Percentiles rank a stretch among this genome's conserved stretches.
Conservation (phyloP, 2,329 filamentous ascomycete species). For the Xylaria sp. region DNA sequence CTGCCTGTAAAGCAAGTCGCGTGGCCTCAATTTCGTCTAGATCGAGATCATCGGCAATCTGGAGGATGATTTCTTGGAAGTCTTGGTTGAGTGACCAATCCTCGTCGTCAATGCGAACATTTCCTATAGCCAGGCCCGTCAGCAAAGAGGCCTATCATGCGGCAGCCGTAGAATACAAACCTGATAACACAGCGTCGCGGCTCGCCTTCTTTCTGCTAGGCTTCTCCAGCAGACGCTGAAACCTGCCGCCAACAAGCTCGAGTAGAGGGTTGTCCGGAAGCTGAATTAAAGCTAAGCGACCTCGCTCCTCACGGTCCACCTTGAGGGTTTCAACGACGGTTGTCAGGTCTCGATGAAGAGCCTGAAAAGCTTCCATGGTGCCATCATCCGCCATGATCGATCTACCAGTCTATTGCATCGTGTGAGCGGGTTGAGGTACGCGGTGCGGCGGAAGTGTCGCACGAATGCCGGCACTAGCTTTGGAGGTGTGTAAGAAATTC, state of each 20-base stretch:
- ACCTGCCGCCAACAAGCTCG: slow-evolving; percentile 71
- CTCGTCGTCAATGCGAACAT: slow-evolving; percentile 75
- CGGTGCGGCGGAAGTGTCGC: slow-evolving; percentile 29
- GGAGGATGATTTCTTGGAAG: slow-evolving; percentile 83
- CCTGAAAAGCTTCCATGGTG: slow-evolving; percentile 80
- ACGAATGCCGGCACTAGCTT: slow-evolving; percentile 19
- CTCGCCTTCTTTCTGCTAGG: slow-evolving; percentile 78
- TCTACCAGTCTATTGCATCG: slow-evolving; percentile 59
- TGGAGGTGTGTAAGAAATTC: not conserved
- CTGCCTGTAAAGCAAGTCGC: slow-evolving; percentile 76
- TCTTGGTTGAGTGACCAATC: slow-evolving; percentile 86
- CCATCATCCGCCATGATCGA: slow-evolving; percentile 75
- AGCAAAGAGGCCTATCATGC: slow-evolving; percentile 8
- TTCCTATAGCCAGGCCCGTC: slow-evolving; percentile 63
- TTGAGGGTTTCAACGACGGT: slow-evolving; percentile 76
- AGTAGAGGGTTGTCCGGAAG: slow-evolving; percentile 56
- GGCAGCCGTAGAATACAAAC: slow-evolving; percentile 55
- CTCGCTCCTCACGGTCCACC: slow-evolving; percentile 71
- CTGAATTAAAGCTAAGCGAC: slow-evolving; percentile 56
- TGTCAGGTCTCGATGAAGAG: slow-evolving; percentile 85
- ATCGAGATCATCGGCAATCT: slow-evolving; percentile 87
- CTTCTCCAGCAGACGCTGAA: slow-evolving; percentile 79
- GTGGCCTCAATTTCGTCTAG: slow-evolving; percentile 90
- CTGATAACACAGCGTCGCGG: slow-evolving; percentile 74
- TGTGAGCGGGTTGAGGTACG: slow-evolving; percentile 39